Evolutionary conservation across 2,329 filamentous ascomycete species (phyloP), one percentile per base, ranked within the genome.

Genomic region (Fusarium armeniacum): DNA sequence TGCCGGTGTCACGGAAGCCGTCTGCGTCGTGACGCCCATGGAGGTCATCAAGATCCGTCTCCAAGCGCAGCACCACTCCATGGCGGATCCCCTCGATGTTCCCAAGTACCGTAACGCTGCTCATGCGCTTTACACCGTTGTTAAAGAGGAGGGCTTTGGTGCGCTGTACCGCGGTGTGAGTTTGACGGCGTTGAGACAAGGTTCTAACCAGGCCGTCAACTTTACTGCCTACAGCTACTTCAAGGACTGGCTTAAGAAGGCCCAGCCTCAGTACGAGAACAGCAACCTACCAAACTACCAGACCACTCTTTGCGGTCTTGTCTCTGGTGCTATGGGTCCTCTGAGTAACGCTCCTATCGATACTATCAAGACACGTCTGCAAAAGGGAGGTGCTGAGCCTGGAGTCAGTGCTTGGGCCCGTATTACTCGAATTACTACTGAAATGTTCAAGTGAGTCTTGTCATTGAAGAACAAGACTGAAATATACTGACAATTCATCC

Each of bases 41-140:
- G 96, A 99, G 84, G 96, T 99, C 67, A 89, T 99, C 82, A 99
- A 99, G 88, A 99, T 99, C 79, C 92, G 96, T 50, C 88, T 99
- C 73, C 96, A 99, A 86, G 95, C 95, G 6, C 96, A 99, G 83
- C 93, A 98, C 84, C 96, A 99, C 88, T 93, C 90, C 79, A 96
- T 99, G 91, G 94, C 96, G 50, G 96, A 99, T 79, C 96, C 96
- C 8, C 90, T 98, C 73, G 96, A 98, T 79, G 81, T 98, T 11
- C 96, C 96, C 70, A 98, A 98, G 84, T 98, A 98, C 85, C 93
- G 95, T 79, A 98, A 97, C 81, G 95, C 95, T 28, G 94, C 94
- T 20, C 89, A 91, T 79, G 89, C 89, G 9, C 81, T 90, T 20
- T 97, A 97, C 83, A 98, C 94, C 7, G 94, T 99, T 59, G 84